A percentile compares a stretch with the other conserved stretches of the same genome.
Evolutionary conservation across 441 rosid species (phyloP).

Genomic region (Flueggea neowawraea): DNA sequence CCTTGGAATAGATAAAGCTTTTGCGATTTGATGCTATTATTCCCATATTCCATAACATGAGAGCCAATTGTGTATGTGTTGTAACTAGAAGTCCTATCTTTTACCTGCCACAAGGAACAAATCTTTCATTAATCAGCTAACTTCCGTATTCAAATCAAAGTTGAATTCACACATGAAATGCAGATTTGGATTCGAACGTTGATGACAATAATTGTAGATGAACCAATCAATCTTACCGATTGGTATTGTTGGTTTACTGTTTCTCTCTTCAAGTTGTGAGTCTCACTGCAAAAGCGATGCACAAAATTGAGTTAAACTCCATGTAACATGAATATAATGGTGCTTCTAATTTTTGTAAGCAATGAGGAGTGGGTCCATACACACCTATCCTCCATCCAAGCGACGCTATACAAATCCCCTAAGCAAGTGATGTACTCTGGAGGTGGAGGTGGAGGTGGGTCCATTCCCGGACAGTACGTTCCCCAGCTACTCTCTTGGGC

Average conservation of each 20-base stretch:
- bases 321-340: no score
- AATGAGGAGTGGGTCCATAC: not conserved
- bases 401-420: slow-evolving; percentile 84
- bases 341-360: no score
- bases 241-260: slow-evolving; percentile 65
- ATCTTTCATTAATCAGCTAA: not conserved
- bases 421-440: slow-evolving; percentile 80
- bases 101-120: slow-evolving; percentile 45
- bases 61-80: slow-evolving; percentile 54
- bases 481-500: slow-evolving; percentile 89
- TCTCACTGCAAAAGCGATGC: slow-evolving; percentile 43
- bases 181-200: not conserved
- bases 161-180: not conserved
- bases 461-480: slow-evolving; percentile 89
- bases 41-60: slow-evolving; percentile 94
- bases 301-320: no score
- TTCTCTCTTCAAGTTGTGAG: slow-evolving; percentile 85
- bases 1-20: slow-evolving; percentile 78
- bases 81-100: slow-evolving; percentile 65
- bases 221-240: slow-evolving; percentile 21
- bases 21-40: slow-evolving; percentile 46
- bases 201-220: not conserved
- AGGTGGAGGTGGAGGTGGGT: slow-evolving; percentile 83
- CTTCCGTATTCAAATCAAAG: not conserved
- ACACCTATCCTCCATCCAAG: slow-evolving; percentile 98